Percentiles rank a stretch among this genome's conserved stretches.
Evolutionary conservation across 2,329 filamentous ascomycete species (phyloP).

Genomic region (Aspergillus eucalypticola): DNA sequence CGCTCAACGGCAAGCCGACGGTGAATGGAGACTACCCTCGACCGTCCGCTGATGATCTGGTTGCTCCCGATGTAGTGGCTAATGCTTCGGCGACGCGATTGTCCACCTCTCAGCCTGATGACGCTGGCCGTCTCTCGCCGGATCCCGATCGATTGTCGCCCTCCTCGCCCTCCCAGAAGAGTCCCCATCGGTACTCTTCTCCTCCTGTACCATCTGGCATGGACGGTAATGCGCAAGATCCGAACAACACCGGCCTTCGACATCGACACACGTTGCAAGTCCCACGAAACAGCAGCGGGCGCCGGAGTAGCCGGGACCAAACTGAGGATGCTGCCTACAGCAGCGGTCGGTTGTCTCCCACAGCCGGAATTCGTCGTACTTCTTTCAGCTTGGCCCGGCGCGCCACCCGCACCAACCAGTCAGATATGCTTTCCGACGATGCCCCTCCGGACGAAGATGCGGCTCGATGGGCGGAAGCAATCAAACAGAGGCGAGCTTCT

Average conservation of each 20-base stretch:
- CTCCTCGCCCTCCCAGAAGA: conserved; percentile 29
- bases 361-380: conserved; percentile 66
- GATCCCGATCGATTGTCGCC: conserved; percentile 34
- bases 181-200: conserved; percentile 41
- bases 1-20: conserved; percentile 31
- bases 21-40: conserved; percentile 35
- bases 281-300: conserved; percentile 65
- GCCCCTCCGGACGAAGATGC: conserved; percentile 86
- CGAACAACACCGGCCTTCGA: conserved; percentile 62
- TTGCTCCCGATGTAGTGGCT: conserved; percentile 29
- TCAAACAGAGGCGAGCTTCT: conserved; percentile 86
- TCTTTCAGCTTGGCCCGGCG: conserved; percentile 82
- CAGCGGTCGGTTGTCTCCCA: conserved; percentile 81
- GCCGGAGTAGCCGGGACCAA: conserved; percentile 66
- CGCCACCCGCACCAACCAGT: conserved; percentile 80
- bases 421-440: conserved; percentile 81
- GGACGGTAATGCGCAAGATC: conserved; percentile 56
- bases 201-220: conserved; percentile 58
- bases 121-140: conserved; percentile 31
- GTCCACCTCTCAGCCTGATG: conserved; percentile 38
- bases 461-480: conserved; percentile 86
- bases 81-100: conserved; percentile 33
- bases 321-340: conserved; percentile 62
- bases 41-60: conserved; percentile 34
- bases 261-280: conserved; percentile 89